These are phyloP conservation scores for Lonicera japonica DNA, from an alignment of 129 eudicot species.

Conservation along the genomic window DNA sequence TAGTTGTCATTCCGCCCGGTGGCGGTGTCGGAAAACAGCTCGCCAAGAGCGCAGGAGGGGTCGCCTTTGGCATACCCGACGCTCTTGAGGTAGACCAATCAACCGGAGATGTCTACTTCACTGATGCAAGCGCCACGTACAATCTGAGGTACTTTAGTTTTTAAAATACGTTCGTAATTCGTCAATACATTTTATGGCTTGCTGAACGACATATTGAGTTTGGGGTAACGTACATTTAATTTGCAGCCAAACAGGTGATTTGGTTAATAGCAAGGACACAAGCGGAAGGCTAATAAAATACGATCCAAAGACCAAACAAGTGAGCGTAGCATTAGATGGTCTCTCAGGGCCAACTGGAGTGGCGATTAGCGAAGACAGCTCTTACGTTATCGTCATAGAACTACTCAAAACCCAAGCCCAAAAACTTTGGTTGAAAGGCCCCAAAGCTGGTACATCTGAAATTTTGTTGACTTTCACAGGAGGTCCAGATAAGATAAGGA, in stretches of 20 bases:
- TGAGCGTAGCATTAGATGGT: not conserved
- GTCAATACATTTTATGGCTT: too few species aligned
- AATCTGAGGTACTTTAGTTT: too few species aligned
- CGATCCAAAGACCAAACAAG: not conserved
- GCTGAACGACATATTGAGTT: too few species aligned
- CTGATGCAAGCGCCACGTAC: conserved; percentile 3
- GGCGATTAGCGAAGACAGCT: conserved; percentile 3
- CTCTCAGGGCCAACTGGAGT: conserved; percentile 1
- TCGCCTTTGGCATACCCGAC: conserved; percentile 12
- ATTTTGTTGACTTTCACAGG: not conserved
- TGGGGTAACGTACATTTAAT: too few species aligned
- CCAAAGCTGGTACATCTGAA: conserved; percentile 1
- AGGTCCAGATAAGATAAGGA: conserved; percentile 1
- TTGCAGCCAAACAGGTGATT: not conserved
- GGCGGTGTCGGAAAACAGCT: conserved; percentile 21
- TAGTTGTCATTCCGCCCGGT: conserved; percentile 11
- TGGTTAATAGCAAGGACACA: not conserved
- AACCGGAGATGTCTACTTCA: conserved; percentile 14
- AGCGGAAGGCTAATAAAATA: conserved; percentile 1
- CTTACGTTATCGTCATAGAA: not conserved
- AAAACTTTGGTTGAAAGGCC: conserved; percentile 5
- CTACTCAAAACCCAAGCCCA: not conserved
- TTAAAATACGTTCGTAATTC: too few species aligned
- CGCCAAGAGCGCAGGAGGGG: conserved; percentile 1
- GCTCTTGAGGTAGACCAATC: conserved; percentile 15